Base-by-base conservation (phyloP, 108 stramenopile species). In the Schizochytrium sp. region DNA sequence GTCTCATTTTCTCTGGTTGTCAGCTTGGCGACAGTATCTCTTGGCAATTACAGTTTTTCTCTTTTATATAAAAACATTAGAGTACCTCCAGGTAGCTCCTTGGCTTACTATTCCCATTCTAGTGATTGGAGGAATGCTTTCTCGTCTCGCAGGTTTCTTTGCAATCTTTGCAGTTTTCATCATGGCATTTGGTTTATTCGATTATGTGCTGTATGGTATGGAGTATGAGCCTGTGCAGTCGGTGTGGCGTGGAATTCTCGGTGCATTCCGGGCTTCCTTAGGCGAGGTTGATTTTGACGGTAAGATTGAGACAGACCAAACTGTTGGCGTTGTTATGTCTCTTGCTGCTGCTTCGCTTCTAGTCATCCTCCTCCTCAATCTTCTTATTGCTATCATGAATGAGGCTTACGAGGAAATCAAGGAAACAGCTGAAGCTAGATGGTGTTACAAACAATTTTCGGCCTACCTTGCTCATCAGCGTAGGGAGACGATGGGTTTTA, bases 371-470 rank as follows among this genome's bases (percentile, higher is more conserved):
- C 88, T 88, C 45, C 57, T 88, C 57, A 88, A 88, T 38, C 88
- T 88, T 13, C 88, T 88, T n/a, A 88, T 88, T 41, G 88, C 88
- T 12, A 47, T 88, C 61, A 88, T 88, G 88, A 61, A 17, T 50
- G 88, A 88, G 61, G 88, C 88, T 28, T 88, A 61, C 88, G 88
- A 88, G 59, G 58, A 61, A 50, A 41, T 88, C 61, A 88, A 88
- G 61, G 19, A 12, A 4, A 8, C 42, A 19, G 88, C 88, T 5
- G 88, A 59, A 44, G 88, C 88, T 40, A 59, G 88, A 7, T 88
- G 57, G 57, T 88, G 88, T 40, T 61, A 61, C 88, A 59, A 61
- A 41, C 88, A 88, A 46, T 59, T 88, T 42, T 28, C 28, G 28
- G 28, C 28, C 28, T 28, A 44, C 12, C 19, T 12, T 44, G 64